phyloP scores from a whole-genome alignment of 202 grass and related monocot genomes.

The Musa balbisiana region DNA sequence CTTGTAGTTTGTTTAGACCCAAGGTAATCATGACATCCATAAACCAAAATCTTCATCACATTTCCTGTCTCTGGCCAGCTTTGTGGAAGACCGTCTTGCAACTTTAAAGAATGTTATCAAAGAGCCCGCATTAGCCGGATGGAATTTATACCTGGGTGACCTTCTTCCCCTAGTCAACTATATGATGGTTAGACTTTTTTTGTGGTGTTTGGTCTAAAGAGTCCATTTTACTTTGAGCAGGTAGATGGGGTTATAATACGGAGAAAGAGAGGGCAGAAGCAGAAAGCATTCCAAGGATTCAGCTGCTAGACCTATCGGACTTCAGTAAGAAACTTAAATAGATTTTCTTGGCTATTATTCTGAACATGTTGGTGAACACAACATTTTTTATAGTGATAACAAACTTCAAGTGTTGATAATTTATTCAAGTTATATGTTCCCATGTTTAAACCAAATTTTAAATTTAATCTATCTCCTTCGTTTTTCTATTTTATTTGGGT shows the following conservation, averaged over 20 bases:
- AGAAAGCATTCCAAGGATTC: slow-evolving; percentile 45
- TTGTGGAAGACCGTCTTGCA: slow-evolving; percentile 63
- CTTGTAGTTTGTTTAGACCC: not conserved
- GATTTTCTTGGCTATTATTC: slow-evolving; percentile 7
- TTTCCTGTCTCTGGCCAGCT: slow-evolving; percentile 44
- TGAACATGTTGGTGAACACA: not conserved
- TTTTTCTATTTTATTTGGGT: no score
- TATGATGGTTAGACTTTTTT: not conserved
- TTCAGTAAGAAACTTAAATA: slow-evolving; percentile 79
- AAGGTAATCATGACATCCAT: no score
- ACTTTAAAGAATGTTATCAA: slow-evolving; percentile 90
- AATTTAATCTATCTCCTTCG: no score
- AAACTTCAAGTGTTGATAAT: no score
- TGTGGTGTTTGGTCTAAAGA: slow-evolving; percentile 2
- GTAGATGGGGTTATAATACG: slow-evolving; percentile 95
- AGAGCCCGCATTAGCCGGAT: slow-evolving; percentile 59
- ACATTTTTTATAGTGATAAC: no score
- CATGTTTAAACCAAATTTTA: no score
- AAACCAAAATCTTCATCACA: not conserved
- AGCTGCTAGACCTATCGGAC: slow-evolving; percentile 59
- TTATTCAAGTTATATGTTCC: no score
- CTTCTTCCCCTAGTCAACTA: slow-evolving; percentile 1
- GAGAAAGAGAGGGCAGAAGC: slow-evolving; percentile 61
- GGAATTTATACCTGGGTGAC: slow-evolving; percentile 84
- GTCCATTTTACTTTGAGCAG: slow-evolving; percentile 29